Evolutionary conservation across 192 early-diverging fungal genomes (phyloP).

Genomic region (Irineochytrium annulatum): DNA sequence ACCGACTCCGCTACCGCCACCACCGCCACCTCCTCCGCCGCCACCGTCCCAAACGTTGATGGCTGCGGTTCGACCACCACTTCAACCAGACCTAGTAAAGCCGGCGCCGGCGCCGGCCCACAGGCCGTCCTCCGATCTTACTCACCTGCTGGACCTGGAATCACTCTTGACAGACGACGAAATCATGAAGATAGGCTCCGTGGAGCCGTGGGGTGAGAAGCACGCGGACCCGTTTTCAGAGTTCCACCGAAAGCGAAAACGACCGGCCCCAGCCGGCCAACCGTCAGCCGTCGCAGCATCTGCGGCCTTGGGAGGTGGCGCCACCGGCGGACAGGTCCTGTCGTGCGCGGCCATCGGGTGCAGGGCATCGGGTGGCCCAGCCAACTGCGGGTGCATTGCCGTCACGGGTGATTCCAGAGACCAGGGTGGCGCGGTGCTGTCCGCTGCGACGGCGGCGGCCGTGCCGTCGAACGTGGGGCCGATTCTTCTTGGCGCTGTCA

Average conservation of each 20-base stretch:
- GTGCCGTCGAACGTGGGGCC: no score
- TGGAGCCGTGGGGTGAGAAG: constrained; percentile 1
- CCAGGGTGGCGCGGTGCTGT: no score
- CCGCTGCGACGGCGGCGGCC: no score
- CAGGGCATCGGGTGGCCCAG: no score
- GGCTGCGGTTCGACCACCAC: neutral
- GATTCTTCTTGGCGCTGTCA: no score
- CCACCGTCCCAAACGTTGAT: neutral
- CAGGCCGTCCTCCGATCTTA: neutral
- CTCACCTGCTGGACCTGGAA: neutral
- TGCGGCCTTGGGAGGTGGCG: no score
- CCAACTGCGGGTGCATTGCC: no score
- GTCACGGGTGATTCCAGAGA: no score
- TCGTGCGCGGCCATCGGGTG: no score
- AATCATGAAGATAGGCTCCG: neutral
- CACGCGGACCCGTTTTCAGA: neutral
- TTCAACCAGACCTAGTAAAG: neutral
- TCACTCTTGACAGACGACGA: constrained; percentile 3
- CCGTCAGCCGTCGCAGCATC: no score
- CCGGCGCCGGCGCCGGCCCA: neutral
- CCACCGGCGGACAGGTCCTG: no score
- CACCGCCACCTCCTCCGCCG: neutral
- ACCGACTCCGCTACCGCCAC: neutral
- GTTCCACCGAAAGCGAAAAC: neutral
- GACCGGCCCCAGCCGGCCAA: no score